phyloP scores from a whole-genome alignment of 73 alveolate species.

The Blepharisma stoltei region DNA sequence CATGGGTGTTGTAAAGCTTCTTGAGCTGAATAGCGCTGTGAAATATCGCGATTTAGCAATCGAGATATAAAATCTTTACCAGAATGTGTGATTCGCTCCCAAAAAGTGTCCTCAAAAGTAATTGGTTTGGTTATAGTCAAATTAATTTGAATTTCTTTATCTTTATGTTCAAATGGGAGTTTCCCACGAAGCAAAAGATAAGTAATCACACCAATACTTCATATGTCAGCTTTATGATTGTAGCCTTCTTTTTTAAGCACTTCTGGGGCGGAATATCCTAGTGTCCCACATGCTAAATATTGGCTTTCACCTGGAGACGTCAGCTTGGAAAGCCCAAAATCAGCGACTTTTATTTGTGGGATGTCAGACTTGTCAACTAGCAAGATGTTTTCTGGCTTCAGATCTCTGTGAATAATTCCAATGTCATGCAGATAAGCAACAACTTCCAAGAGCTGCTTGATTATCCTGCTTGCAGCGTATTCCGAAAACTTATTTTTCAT shows the following conservation, averaged over 20 bases:
- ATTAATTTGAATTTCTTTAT: not conserved
- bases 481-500: conserved; percentile 39
- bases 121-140: not conserved
- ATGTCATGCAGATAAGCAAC: conserved; percentile 47
- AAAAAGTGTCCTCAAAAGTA: not conserved
- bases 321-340: conserved; percentile 41
- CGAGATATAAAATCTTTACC: not conserved
- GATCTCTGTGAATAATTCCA: conserved; percentile 49
- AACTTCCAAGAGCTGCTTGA: conserved; percentile 42
- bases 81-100: not conserved
- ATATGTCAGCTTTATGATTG: conserved; percentile 48
- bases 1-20: conserved; percentile 27
- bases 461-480: conserved; percentile 31
- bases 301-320: conserved; percentile 13
- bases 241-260: conserved; percentile 28
- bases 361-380: conserved; percentile 38
- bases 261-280: conserved; percentile 36
- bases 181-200: conserved; percentile 46
- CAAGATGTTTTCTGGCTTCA: conserved; percentile 61
- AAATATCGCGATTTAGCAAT: not conserved
- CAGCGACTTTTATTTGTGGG: conserved; percentile 45
- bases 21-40: not conserved
- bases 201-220: conserved; percentile 44
- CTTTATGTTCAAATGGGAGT: conserved; percentile 46
- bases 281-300: conserved; percentile 36